A percentile compares a stretch with the other conserved stretches of the same genome.
Conservation (phyloP, 345 rosid species). For the Limnanthes douglasii region DNA sequence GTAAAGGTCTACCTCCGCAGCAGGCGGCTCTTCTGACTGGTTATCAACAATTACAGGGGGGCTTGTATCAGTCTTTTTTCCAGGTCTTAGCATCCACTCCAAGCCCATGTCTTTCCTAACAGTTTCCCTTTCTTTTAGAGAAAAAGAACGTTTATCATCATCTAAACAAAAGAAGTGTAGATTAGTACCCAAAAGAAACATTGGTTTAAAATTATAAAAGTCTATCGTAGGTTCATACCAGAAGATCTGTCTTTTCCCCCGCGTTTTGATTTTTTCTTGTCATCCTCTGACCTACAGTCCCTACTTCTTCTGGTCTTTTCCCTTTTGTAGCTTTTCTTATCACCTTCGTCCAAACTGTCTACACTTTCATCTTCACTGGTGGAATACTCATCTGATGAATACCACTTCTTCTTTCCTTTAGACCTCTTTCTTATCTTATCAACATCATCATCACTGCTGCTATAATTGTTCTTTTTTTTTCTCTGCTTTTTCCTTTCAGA, state of each 20-base stretch:
- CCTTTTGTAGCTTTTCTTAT: constrained; percentile 5
- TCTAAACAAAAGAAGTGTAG: constrained; percentile 13
- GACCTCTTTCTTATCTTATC: constrained; percentile 26
- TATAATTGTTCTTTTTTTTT: constrained; percentile 13
- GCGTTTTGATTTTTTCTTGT: constrained; percentile 14
- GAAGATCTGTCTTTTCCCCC: constrained; percentile 8
- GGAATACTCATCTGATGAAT: constrained; percentile 36
- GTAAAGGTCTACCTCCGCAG: constrained; percentile 32
- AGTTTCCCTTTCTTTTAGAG: constrained; percentile 23
- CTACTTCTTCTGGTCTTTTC: constrained; percentile 16
- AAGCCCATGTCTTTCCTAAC: constrained; percentile 61
- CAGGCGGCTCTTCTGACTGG: constrained; percentile 21
- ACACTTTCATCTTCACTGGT: constrained; percentile 11
- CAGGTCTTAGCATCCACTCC: constrained; percentile 81
- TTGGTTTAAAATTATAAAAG: not conserved
- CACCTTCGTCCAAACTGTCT: constrained; percentile 8
- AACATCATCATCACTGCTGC: constrained; percentile 34
- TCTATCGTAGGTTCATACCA: no score
- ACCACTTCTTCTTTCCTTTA: constrained; percentile 47
- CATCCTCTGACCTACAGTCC: constrained; percentile 7
- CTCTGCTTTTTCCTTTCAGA: constrained; percentile 23
- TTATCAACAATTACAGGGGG: constrained; percentile 18
- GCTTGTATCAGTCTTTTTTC: constrained; percentile 17
- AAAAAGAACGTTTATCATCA: constrained; percentile 8
- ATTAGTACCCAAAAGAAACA: not conserved